Base-by-base conservation (phyloP, 768 basidiomycete species). In the Hemileccinum impolitum region DNA sequence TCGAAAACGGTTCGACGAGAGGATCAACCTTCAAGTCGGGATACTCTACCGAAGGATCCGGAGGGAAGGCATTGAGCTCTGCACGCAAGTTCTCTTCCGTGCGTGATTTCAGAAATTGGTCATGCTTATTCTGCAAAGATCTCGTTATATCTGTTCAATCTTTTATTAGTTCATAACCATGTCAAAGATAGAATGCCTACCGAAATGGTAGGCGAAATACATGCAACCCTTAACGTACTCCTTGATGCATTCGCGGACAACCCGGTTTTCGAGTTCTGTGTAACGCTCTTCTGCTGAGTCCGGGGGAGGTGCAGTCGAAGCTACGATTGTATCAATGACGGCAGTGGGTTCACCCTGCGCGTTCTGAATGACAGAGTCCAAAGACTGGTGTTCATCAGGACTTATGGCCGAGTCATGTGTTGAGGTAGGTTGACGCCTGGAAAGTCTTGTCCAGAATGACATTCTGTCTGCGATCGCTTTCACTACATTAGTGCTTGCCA, bases 181-280 rank as follows among this genome's bases (percentile, higher is more conserved):
- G 32, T 15, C 8, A 19, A 34, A 12, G 35, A 25, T 13, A 50
- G 12, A 32, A 48, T 28, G 60, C 73, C 50, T 66, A 87, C 93
- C 94, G 56, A 92, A 93, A 50, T 78, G 82, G 65, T 91, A 87
- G 1, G 90, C 77, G 63, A 91, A 95, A 67, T 87, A 94, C 90
- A 96, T 95, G 39, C 82, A 86, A 11, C 91, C 92, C 58, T 85
- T 89, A 13, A 79, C 75, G 59, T 83, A 91, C 57, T 90, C 85
- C 45, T 80, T 76, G 26, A 91, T 74, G 46, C 82, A 84, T 66
- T 94, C 90, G 19, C 82, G 74, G 11, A 95, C 70, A 39, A 95
- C 85, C 67, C 92, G 93, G 26, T 78, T 76, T 59, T 96, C 94
- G 9, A 96, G 69, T 58, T 94, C 87, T 3, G 76, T 73, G 55